These are phyloP conservation scores for Fusarium falciforme DNA, from an alignment of 2,329 filamentous ascomycete genomes.

Conservation along the genomic window DNA sequence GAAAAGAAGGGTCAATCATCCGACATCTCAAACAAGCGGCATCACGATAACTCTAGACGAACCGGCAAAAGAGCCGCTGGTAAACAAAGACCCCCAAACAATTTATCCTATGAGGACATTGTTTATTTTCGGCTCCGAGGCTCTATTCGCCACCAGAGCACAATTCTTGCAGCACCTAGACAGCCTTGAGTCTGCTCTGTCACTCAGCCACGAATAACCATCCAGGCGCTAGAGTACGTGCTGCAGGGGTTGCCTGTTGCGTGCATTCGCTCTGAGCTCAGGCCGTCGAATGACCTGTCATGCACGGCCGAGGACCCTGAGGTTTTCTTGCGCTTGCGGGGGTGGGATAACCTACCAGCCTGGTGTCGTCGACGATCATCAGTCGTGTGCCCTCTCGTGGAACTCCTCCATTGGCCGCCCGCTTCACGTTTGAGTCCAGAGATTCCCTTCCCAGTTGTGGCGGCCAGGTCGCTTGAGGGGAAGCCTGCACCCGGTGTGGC, in stretches of 20 bases:
- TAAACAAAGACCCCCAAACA: neutral
- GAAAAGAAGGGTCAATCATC: neutral
- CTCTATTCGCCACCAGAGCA: neutral
- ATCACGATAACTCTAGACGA: neutral
- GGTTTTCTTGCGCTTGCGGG: neutral
- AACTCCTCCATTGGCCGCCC: constrained; percentile 16
- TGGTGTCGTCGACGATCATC: constrained; percentile 1
- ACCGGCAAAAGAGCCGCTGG: neutral
- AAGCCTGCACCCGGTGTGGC: constrained; percentile 9
- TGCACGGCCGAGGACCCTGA: constrained; percentile 9
- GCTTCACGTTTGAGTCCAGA: neutral
- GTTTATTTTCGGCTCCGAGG: neutral
- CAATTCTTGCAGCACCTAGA: neutral
- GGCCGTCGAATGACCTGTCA: constrained; percentile 16
- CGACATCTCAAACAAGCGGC: neutral
- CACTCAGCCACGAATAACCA: neutral
- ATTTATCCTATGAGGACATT: neutral
- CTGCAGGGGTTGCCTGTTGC: constrained; percentile 16
- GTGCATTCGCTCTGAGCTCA: neutral
- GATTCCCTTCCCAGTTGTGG: constrained; percentile 7
- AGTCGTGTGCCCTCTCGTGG: constrained; percentile 25
- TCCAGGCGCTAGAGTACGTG: constrained; percentile 2
- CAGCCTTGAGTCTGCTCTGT: neutral
- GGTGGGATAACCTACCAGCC: neutral
- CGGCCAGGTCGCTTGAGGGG: constrained; percentile 16